A percentile compares a stretch with the other conserved stretches of the same genome.
phyloP scores from a whole-genome alignment of 306 rosid species.

The Corylus heterophylla region DNA sequence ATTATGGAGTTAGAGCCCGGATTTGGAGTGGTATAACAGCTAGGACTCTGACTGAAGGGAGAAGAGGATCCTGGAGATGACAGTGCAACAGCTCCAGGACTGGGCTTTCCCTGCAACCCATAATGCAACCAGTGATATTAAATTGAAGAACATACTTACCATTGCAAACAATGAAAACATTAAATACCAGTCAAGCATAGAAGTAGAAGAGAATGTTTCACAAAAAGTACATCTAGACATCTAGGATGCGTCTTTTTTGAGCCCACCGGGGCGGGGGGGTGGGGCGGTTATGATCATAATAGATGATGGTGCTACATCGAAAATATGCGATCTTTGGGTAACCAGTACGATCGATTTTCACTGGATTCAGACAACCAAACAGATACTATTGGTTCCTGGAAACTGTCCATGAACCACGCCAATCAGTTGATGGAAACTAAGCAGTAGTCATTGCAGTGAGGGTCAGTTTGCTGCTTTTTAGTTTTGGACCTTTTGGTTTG shows the following conservation, averaged over 20 bases:
- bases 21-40: slow-evolving; percentile 42
- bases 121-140: slow-evolving; percentile 19
- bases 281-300: too few species aligned
- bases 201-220: background rate
- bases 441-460: too few species aligned
- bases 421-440: too few species aligned
- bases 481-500: too few species aligned
- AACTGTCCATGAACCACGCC: too few species aligned
- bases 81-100: slow-evolving; percentile 43
- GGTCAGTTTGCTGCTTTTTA: too few species aligned
- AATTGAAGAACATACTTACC: slow-evolving; percentile 13
- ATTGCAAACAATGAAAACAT: slow-evolving; percentile 22
- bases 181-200: slow-evolving; percentile 3
- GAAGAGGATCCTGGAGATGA: slow-evolving; percentile 55
- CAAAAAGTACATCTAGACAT: background rate
- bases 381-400: too few species aligned
- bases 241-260: background rate
- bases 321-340: too few species aligned
- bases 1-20: slow-evolving; percentile 41
- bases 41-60: slow-evolving; percentile 45
- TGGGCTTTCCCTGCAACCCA: slow-evolving; percentile 62
- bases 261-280: background rate
- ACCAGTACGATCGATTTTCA: too few species aligned
- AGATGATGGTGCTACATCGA: too few species aligned
- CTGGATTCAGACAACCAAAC: too few species aligned